phyloP scores from a whole-genome alignment of 1,139 yeast genomes.

The Geotrichum citri-aurantii region DNA sequence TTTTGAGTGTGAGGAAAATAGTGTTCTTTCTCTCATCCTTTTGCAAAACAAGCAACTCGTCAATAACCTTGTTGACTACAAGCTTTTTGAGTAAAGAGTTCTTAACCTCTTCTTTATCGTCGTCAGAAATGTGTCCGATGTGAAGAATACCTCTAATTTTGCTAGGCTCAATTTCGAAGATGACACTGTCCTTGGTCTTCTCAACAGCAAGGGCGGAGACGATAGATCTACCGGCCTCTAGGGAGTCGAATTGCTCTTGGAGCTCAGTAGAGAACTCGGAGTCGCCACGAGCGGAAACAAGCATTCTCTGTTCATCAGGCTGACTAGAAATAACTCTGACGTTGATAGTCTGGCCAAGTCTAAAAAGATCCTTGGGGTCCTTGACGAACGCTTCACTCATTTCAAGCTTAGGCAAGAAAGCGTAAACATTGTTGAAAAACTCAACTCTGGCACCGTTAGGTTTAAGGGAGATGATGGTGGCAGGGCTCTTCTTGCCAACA shows the following conservation, averaged over 20 bases:
- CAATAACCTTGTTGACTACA: slow-evolving; percentile 66
- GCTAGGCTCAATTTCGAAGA: slow-evolving; percentile 56
- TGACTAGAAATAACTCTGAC: slow-evolving; percentile 62
- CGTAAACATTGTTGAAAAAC: slow-evolving; percentile 73
- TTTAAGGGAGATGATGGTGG: slow-evolving; percentile 66
- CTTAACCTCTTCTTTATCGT: slow-evolving; percentile 71
- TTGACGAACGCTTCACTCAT: slow-evolving; percentile 83
- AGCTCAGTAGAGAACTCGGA: slow-evolving; percentile 39
- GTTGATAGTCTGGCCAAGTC: slow-evolving; percentile 76
- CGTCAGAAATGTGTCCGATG: slow-evolving; percentile 71
- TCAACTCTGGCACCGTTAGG: slow-evolving; percentile 63
- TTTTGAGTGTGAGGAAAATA: slow-evolving; percentile 58
- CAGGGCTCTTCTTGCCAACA: slow-evolving; percentile 61
- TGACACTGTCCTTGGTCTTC: slow-evolving; percentile 58
- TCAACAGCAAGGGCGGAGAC: slow-evolving; percentile 62
- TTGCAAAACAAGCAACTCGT: slow-evolving; percentile 60
- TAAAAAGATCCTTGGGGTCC: slow-evolving; percentile 71
- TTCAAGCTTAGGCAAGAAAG: slow-evolving; percentile 79
- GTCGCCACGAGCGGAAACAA: slow-evolving; percentile 64
- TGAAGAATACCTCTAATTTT: slow-evolving; percentile 65
- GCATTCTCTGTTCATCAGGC: slow-evolving; percentile 49
- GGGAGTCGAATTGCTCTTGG: slow-evolving; percentile 40
- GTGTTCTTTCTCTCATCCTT: slow-evolving; percentile 58
- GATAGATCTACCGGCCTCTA: slow-evolving; percentile 59
- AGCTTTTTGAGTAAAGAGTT: slow-evolving; percentile 75